These are phyloP conservation scores for Murraya paniculata DNA, from an alignment of 345 rosid species.

Conservation along the genomic window DNA sequence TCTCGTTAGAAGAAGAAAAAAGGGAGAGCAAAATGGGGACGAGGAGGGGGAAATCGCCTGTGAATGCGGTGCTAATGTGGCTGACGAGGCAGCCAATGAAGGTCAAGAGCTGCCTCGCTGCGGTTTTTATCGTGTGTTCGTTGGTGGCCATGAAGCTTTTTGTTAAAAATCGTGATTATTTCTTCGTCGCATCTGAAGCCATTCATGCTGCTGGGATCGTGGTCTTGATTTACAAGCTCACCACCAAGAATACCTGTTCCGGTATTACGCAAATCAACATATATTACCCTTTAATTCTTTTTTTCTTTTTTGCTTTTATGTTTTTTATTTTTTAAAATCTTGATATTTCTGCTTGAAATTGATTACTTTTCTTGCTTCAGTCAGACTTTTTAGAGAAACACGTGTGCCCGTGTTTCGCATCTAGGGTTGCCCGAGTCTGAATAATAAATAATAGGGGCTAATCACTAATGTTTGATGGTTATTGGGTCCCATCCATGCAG, in stretches of 20 bases:
- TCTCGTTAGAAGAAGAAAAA: not conserved
- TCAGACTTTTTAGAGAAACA: too few species aligned
- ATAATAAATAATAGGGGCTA: too few species aligned
- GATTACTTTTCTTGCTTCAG: not conserved
- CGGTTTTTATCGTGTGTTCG: constrained; percentile 19
- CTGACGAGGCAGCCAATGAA: constrained; percentile 45
- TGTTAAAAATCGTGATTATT: constrained; percentile 39
- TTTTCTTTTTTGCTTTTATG: too few species aligned
- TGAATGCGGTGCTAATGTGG: constrained; percentile 37
- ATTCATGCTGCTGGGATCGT: constrained; percentile 63
- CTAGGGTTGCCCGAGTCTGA: too few species aligned
- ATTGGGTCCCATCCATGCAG: too few species aligned
- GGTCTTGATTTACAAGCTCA: constrained; percentile 65
- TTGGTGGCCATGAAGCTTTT: constrained; percentile 36
- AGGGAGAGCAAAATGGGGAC: constrained; percentile 42
- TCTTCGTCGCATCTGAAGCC: constrained; percentile 60
- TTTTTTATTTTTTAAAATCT: too few species aligned
- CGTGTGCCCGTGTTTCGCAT: too few species aligned
- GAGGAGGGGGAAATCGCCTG: constrained; percentile 48
- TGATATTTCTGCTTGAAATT: not conserved
- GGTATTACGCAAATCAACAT: constrained; percentile 28
- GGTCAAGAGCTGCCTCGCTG: constrained; percentile 45
- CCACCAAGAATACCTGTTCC: constrained; percentile 56
- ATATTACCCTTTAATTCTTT: too few species aligned
- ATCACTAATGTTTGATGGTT: too few species aligned